Evolutionary conservation across 2,329 filamentous ascomycete species (phyloP), one percentile per base, ranked within the genome.

Genomic region (Diaporthe humulicola): DNA sequence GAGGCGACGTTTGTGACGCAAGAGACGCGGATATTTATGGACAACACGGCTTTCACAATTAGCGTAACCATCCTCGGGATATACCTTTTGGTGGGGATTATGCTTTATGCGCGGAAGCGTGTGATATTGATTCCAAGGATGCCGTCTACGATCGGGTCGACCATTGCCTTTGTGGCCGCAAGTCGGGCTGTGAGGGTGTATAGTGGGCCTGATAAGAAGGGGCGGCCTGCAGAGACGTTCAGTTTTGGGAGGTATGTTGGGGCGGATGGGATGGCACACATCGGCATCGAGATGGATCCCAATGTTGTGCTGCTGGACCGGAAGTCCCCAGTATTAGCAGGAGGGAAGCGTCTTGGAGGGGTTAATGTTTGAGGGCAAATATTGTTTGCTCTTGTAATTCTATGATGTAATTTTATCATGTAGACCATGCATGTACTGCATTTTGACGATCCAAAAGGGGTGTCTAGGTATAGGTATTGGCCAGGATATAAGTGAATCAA

Each of bases 211-310:
- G 72, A 33, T 19, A 50, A 50, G 36, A n/a, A n/a, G 3, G 17
- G 12, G 2, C 2, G 9, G 15, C 2, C 54, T 57, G 48, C 2
- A 7, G 74, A 15, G 25, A 80, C 81, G 0, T 88, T 87, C 71
- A 87, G 86, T 0, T 91, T 88, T 77, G 89, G 90, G 0, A 82
- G 82, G 0, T 91, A 85, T 71, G 71, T 88, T 1, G 89, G 88
- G 0, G 78, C 77, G 0, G 89, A 91, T 76, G 86, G 87, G 0
- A 81, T 82, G 10, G 79, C 81, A 0, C 87, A 90, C 73, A 75
- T 88, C 0, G 90, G 90, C 0, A 87, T 91, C 57, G 90, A 92
- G 45, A 79, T 84, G 33, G 83, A 86, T 33, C 86, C 86, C 0
- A 85, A 86, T 70, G 84, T 89, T 0, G 82, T 4, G 78, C 79